phyloP scores from a whole-genome alignment of 306 rosid genomes.

The Vachellia collinsii region DNA sequence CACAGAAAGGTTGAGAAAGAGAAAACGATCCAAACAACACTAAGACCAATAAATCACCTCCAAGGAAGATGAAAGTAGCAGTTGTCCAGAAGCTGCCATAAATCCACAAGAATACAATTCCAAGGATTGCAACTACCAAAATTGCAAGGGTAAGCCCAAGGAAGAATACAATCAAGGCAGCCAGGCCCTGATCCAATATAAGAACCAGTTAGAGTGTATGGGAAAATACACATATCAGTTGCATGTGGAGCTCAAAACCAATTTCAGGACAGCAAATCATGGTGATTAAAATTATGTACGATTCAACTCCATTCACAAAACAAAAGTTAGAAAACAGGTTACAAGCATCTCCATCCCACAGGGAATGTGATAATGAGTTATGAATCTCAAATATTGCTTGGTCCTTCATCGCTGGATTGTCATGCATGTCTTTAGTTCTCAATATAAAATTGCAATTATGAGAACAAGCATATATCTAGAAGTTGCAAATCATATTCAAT shows the following conservation, averaged over 20 bases:
- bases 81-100: conserved; percentile 98
- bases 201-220: conserved; percentile 31
- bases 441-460: conserved; percentile 16
- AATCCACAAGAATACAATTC: conserved; percentile 80
- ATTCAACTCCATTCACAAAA: conserved; percentile 12
- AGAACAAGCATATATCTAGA: conserved; percentile 22
- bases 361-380: conserved; percentile 13
- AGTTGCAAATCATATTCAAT: conserved; percentile 24
- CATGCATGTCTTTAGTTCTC: conserved; percentile 1
- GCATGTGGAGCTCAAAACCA: conserved; percentile 14
- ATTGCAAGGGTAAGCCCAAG: conserved; percentile 71
- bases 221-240: conserved; percentile 5
- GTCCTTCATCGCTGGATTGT: conserved; percentile 7
- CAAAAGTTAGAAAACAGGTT: conserved; percentile 20
- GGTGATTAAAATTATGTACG: conserved; percentile 17
- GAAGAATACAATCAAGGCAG: conserved; percentile 72
- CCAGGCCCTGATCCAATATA: conserved; percentile 59
- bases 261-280: conserved; percentile 30
- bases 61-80: conserved; percentile 64
- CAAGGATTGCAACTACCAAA: conserved; percentile 71
- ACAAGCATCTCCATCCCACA: conserved; percentile 20
- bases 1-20: conserved; percentile 1
- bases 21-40: conserved; percentile 29
- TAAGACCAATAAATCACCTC: conserved; percentile 66
- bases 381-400: not conserved